Evolutionary conservation across 164 flowering plant species (phyloP), one percentile per base, ranked within the genome.

Genomic region (Akebia trifoliata): DNA sequence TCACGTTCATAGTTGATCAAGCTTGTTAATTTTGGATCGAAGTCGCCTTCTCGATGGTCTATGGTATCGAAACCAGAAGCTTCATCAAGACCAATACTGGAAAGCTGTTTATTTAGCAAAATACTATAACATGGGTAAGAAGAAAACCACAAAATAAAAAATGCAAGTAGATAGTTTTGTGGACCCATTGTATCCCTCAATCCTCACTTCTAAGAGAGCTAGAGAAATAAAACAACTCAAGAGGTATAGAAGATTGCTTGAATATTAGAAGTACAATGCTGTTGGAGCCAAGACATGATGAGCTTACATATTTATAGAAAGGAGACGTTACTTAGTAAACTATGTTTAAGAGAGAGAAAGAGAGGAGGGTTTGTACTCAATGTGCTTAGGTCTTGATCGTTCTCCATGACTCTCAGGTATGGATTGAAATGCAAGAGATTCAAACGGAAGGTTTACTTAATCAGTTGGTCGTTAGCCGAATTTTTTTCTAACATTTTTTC

Each of bases 401-500:
- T 48, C 35, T 50, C 37, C 42, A 17, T 66, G 51, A 47, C 57
- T 25, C 38, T 18, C 36, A 40, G 69, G 68, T 67, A 64, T 67
- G 76, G 71, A 42, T 64, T 67, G 26, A 54, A 50, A 48, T 52
- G 40, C 44, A 55, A 62, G 69, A 70, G 64, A 70, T 55, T 68
- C 43, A 73, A 66, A 73, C 77, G 80, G 29, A 72, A 75, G 44
- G 54, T 28, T 37, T 26, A 46, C 56, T 46, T 4, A n/a, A n/a
- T n/a, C n/a, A n/a, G n/a, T 8, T 42, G 37, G 59, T 44, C 51
- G 53, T 61, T 57, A 34, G 50, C 22, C 26, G 1, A 30, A 32
- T 7, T 22, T 4, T 22, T 40, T n/a, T n/a, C n/a, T n/a, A n/a
- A n/a, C n/a, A n/a, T n/a, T n/a, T n/a, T n/a, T n/a, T n/a, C n/a